Percentiles rank a stretch among this genome's conserved stretches.
These are phyloP conservation scores for Cladosporium cucumerinum DNA, from an alignment of 2,329 filamentous ascomycete species.

Conservation along the genomic window DNA sequence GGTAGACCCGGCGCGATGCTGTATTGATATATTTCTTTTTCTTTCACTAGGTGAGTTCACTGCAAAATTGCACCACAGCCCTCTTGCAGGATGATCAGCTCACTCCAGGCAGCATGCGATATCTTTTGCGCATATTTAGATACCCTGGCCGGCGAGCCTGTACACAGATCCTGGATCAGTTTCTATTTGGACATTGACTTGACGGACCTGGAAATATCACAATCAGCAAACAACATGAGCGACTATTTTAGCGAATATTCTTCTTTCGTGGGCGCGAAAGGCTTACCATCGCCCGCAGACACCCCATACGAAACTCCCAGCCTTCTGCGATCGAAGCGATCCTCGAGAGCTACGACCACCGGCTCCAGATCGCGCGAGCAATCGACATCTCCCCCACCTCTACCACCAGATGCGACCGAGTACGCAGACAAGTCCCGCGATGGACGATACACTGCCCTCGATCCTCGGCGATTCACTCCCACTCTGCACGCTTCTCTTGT, in stretches of 20 bases:
- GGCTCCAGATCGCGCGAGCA: slow-evolving; percentile 62
- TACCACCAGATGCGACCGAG: slow-evolving; percentile 45
- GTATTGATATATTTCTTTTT: slow-evolving; percentile 12
- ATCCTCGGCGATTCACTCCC: slow-evolving; percentile 89
- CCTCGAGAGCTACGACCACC: slow-evolving; percentile 53
- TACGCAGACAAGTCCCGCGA: slow-evolving; percentile 46
- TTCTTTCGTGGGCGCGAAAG: slow-evolving; percentile 48
- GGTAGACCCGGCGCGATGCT: slow-evolving; percentile 14
- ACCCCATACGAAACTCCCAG: slow-evolving; percentile 65
- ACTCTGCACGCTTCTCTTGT: slow-evolving; percentile 92
- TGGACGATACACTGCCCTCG: slow-evolving; percentile 62
- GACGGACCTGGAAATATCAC: background rate
- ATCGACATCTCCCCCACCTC: slow-evolving; percentile 58
- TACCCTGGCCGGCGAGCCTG: slow-evolving; percentile 17
- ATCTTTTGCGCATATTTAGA: slow-evolving; percentile 14
- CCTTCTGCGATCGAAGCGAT: slow-evolving; percentile 55
- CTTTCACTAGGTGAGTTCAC: slow-evolving; percentile 11
- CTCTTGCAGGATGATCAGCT: slow-evolving; percentile 11
- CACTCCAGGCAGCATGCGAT: slow-evolving; percentile 14
- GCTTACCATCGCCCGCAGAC: slow-evolving; percentile 67
- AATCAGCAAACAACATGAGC: slow-evolving; percentile 23
- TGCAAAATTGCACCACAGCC: background rate
- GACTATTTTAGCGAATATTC: slow-evolving; percentile 50
- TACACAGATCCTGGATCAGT: slow-evolving; percentile 8
- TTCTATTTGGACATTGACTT: slow-evolving; percentile 9